Evolutionary conservation across 345 rosid species (phyloP).

Genomic region (Salix brachista): DNA sequence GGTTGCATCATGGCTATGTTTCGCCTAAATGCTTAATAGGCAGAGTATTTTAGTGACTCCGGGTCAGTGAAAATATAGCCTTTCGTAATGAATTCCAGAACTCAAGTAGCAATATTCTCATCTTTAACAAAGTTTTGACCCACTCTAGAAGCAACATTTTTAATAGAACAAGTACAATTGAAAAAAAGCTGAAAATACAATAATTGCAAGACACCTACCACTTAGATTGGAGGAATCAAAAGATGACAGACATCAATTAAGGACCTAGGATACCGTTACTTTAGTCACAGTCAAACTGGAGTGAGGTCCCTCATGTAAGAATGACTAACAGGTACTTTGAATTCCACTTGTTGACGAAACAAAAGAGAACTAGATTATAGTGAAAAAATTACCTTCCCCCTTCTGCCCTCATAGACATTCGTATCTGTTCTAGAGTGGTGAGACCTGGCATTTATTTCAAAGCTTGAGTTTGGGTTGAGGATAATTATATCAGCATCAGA

Average conservation of each 20-base stretch:
- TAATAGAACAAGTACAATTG: neutral
- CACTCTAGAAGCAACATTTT: too few relatives aligned
- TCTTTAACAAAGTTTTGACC: neutral
- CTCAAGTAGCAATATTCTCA: neutral
- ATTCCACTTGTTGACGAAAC: neutral
- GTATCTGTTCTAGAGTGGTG: slow-evolving; percentile 91
- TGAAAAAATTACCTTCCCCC: slow-evolving; percentile 58
- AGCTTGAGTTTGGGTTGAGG: slow-evolving; percentile 78
- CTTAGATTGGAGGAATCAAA: neutral
- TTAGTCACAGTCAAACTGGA: neutral
- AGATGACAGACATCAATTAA: neutral
- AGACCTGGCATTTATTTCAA: slow-evolving; percentile 58
- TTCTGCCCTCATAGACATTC: slow-evolving; percentile 74
- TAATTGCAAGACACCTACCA: neutral
- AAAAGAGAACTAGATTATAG: neutral
- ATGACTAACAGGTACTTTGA: neutral
- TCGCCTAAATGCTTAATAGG: neutral
- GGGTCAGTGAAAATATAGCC: neutral
- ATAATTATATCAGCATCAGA: slow-evolving; percentile 97
- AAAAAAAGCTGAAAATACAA: neutral
- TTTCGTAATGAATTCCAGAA: neutral
- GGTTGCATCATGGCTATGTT: neutral
- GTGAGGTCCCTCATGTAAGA: neutral
- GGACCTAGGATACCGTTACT: neutral
- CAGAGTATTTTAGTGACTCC: neutral